Evolutionary conservation across 768 basidiomycete species (phyloP), one percentile per base, ranked within the genome.

Genomic region (Naganishia onofrii): DNA sequence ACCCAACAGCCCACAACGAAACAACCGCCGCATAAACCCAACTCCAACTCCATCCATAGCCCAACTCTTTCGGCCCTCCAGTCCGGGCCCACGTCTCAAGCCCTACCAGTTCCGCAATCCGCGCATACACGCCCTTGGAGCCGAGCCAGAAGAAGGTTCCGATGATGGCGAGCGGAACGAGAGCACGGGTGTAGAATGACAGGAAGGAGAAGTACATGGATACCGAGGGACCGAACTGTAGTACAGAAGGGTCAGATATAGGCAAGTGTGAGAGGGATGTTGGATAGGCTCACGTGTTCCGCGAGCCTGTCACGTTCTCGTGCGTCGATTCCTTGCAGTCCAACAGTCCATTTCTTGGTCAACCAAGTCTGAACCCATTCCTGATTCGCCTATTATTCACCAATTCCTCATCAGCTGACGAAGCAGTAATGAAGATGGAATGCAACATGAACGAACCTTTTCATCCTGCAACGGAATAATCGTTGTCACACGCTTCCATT

Each of bases 171-270:
- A 93, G 90, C 73, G 92, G 86, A 28, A 88, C 75, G 53, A 98
- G 87, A 38, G 88, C 87, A 53, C 86, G 85, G 0, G 93, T 90
- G 82, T 97, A 97, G 53, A 88, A 87, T 7, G 87, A 86, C 21
- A 97, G 85, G 83, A 95, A 96, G 58, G 87, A 86, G 81, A 94
- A 97, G 82, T 99, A 84, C 32, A 80, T 74, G 73, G 92, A 91
- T 19, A 93, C 82, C 0, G 87, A 84, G 76, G 91, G 90, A 13
- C 93, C 93, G 73, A 91, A 92, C 86, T 88, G 70, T 26, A 19
- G 8, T 21, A 56, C 34, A 13, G 60, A 19, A 4, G 32, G 19
- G 26, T 15, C 5, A 48, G 26, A 51, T 21, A 34, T 51, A 36
- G 34, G 36, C 21, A 44, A 26, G 26, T 34, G 17, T 26, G 0